A percentile compares a stretch with the other conserved stretches of the same genome.
phyloP scores from a whole-genome alignment of 805 yeast species.

The Komagataella ulmi region DNA sequence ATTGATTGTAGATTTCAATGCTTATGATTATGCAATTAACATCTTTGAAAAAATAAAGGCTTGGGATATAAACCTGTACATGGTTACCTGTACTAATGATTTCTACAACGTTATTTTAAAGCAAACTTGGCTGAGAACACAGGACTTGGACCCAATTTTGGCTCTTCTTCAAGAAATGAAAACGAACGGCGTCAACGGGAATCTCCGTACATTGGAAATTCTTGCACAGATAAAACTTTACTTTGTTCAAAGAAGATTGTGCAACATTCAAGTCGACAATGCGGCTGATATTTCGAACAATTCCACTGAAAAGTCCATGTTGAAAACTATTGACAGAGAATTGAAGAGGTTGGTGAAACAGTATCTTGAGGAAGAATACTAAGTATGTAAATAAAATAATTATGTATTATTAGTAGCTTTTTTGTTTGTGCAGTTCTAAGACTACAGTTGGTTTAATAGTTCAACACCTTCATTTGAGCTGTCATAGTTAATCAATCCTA shows the following conservation, averaged over 20 bases:
- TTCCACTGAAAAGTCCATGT: neutral
- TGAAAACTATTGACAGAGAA: neutral
- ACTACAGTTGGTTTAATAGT: too few species aligned
- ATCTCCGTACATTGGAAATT: constrained; percentile 13
- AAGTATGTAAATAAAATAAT: neutral
- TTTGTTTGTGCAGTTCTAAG: too few species aligned
- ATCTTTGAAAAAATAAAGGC: constrained; percentile 13
- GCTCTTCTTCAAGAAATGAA: constrained; percentile 14
- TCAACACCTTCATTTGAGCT: neutral
- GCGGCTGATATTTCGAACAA: neutral
- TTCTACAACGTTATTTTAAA: constrained; percentile 15
- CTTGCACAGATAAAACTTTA: constrained; percentile 10
- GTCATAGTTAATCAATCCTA: neutral
- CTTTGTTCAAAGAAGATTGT: neutral
- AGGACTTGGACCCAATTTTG: constrained; percentile 11
- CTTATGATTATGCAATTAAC: neutral
- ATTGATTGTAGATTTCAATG: constrained; percentile 9
- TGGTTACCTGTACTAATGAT: constrained; percentile 16
- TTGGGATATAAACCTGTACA: constrained; percentile 14
- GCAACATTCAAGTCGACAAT: neutral
- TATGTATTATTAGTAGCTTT: neutral
- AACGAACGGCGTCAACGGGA: constrained; percentile 17
- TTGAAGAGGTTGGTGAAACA: neutral
- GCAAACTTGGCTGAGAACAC: constrained; percentile 15
- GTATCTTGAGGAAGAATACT: neutral